Percentiles rank a stretch among this genome's conserved stretches.
phyloP scores from a whole-genome alignment of 352 stramenopile genomes.

The Pythium periplocum region DNA sequence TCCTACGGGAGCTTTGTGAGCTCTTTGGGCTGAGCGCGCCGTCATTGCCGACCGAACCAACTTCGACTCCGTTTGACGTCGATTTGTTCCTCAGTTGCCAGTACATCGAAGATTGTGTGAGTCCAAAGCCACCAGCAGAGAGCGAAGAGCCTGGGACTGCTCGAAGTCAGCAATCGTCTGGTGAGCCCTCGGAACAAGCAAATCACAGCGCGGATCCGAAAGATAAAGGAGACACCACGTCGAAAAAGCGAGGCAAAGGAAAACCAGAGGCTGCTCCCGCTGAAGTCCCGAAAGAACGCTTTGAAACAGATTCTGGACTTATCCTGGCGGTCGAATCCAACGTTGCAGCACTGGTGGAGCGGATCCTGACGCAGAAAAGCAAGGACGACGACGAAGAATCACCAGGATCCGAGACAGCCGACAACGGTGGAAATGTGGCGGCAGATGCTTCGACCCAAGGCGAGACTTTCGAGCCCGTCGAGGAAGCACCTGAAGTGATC shows the following conservation, averaged over 20 bases:
- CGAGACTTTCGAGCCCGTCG: background rate
- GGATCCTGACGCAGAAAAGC: slow-evolving; percentile 27
- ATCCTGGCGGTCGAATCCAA: slow-evolving; percentile 19
- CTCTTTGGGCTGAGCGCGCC: slow-evolving; percentile 36
- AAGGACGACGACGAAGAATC: slow-evolving; percentile 12
- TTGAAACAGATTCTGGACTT: slow-evolving; percentile 12
- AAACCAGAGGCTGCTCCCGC: slow-evolving; percentile 18
- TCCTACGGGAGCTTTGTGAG: slow-evolving; percentile 35
- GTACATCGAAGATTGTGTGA: slow-evolving; percentile 34
- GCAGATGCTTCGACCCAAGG: too few relatives aligned
- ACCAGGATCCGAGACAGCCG: background rate
- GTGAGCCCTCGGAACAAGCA: slow-evolving; percentile 6
- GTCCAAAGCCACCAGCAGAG: background rate
- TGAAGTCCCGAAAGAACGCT: slow-evolving; percentile 14
- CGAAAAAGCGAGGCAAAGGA: slow-evolving; percentile 10
- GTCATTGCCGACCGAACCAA: background rate
- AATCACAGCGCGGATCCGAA: background rate
- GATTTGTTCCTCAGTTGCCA: slow-evolving; percentile 45
- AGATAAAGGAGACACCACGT: background rate
- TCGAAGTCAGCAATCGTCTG: background rate
- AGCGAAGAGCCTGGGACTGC: background rate
- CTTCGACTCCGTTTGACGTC: slow-evolving; percentile 25
- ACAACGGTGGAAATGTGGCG: too few relatives aligned
- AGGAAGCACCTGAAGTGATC: slow-evolving; percentile 6
- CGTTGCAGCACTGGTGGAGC: slow-evolving; percentile 20